phyloP scores from a whole-genome alignment of 495 filamentous ascomycete genomes.

The Tricharina praecox region DNA sequence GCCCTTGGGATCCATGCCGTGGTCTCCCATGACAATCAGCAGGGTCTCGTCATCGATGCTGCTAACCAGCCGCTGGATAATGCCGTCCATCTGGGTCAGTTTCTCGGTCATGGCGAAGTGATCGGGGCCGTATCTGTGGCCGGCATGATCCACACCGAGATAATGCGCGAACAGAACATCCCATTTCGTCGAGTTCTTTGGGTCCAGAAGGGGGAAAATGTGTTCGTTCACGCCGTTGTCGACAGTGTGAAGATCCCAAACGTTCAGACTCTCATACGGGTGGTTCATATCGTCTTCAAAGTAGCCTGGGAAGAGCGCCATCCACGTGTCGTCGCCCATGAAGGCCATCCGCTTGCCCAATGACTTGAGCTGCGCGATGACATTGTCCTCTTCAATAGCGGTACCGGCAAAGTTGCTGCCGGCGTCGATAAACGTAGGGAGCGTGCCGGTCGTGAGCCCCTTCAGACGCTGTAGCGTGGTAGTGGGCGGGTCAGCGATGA shows the following conservation, averaged over 20 bases:
- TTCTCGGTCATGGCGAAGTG: slow-evolving; percentile 85
- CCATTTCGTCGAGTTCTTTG: slow-evolving; percentile 52
- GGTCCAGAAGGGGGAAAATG: slow-evolving; percentile 63
- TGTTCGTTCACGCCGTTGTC: slow-evolving; percentile 93
- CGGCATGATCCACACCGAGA: slow-evolving; percentile 91
- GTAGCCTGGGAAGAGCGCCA: slow-evolving; percentile 73
- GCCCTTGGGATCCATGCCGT: slow-evolving; percentile 94
- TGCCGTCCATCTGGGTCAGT: slow-evolving; percentile 72
- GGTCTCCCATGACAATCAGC: slow-evolving; percentile 91
- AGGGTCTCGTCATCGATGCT: slow-evolving; percentile 69
- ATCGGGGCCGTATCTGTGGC: slow-evolving; percentile 86
- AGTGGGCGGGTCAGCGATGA: slow-evolving; percentile 94
- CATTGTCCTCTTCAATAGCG: slow-evolving; percentile 93
- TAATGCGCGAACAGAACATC: slow-evolving; percentile 87
- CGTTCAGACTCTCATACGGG: slow-evolving; percentile 92
- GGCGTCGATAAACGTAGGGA: slow-evolving; percentile 85
- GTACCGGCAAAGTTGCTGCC: slow-evolving; percentile 92
- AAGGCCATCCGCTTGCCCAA: slow-evolving; percentile 78
- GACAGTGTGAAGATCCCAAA: slow-evolving; percentile 93
- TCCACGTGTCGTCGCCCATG: slow-evolving; percentile 94
- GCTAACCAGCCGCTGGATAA: slow-evolving; percentile 54
- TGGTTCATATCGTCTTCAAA: slow-evolving; percentile 71
- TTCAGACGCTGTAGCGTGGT: slow-evolving; percentile 84
- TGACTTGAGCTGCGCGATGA: slow-evolving; percentile 64
- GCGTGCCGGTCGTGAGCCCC: slow-evolving; percentile 82